Evolutionary conservation across 2,329 filamentous ascomycete genomes (phyloP).

Genomic region (Alternaria infectoria): DNA sequence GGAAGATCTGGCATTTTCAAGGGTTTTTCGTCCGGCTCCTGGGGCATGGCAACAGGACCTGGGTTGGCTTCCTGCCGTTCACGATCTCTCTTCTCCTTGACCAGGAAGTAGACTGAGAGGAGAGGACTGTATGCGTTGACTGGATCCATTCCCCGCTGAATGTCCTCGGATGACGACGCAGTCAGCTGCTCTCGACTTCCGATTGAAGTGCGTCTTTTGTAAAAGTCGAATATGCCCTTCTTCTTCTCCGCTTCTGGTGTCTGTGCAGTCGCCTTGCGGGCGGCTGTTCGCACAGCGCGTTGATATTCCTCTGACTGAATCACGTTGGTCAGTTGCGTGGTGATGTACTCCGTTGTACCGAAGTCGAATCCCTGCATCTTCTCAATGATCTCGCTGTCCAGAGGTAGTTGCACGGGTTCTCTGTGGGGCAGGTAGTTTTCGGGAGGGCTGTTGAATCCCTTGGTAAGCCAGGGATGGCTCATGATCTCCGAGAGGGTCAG

Average conservation of each 20-base stretch:
- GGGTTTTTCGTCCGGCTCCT: conserved; percentile 61
- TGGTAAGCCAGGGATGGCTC: conserved; percentile 93
- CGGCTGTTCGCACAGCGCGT: conserved; percentile 74
- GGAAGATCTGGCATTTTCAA: conserved; percentile 75
- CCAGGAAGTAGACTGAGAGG: conserved; percentile 92
- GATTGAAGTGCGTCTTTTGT: conserved; percentile 89
- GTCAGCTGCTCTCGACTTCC: conserved; percentile 86
- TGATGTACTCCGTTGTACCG: conserved; percentile 83
- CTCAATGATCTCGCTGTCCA: conserved; percentile 82
- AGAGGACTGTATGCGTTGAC: conserved; percentile 92
- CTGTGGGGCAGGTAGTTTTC: conserved; percentile 87
- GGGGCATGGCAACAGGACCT: conserved; percentile 64
- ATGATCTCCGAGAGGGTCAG: conserved; percentile 91
- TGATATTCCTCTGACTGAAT: conserved; percentile 95
- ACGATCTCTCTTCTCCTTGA: conserved; percentile 90
- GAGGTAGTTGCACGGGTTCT: conserved; percentile 82
- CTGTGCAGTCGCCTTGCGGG: conserved; percentile 67
- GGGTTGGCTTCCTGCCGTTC: conserved; percentile 69
- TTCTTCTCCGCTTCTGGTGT: conserved; percentile 73
- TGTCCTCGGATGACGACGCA: conserved; percentile 82
- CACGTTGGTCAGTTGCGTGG: conserved; percentile 79
- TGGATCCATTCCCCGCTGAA: conserved; percentile 83
- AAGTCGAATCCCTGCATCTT: conserved; percentile 99
- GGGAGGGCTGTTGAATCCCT: conserved; percentile 83
- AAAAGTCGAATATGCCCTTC: conserved; percentile 94